A percentile compares a stretch with the other conserved stretches of the same genome.
phyloP scores from a whole-genome alignment of 345 rosid genomes.

The Gossypium bickii region DNA sequence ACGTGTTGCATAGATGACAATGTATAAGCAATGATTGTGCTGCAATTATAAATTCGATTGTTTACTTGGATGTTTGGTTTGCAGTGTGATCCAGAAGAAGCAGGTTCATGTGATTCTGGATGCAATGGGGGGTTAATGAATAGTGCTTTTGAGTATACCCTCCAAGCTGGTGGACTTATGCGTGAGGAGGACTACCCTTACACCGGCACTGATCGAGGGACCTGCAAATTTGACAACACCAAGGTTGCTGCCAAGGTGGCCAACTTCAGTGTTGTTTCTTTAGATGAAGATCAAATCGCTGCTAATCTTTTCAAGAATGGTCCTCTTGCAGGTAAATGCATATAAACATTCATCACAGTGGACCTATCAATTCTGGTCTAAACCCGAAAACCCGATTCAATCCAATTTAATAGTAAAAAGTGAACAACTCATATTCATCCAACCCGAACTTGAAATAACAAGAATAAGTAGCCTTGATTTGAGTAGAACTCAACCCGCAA shows the following conservation, averaged over 20 bases:
- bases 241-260: conserved; percentile 79
- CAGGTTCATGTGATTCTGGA: conserved; percentile 77
- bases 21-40: too few relatives aligned
- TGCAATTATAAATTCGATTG: neutral
- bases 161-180: conserved; percentile 90
- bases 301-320: conserved; percentile 91
- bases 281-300: conserved; percentile 86
- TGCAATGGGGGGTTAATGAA: conserved; percentile 94
- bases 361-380: too few relatives aligned
- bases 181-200: conserved; percentile 87
- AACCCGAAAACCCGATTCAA: too few relatives aligned
- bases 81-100: conserved; percentile 90
- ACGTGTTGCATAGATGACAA: too few relatives aligned
- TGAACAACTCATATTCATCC: too few relatives aligned
- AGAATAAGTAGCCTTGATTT: too few relatives aligned
- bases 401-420: too few relatives aligned
- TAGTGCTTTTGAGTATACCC: conserved; percentile 80
- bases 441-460: too few relatives aligned
- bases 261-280: conserved; percentile 82
- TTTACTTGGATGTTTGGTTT: conserved; percentile 7
- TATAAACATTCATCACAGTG: neutral
- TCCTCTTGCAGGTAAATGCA: conserved; percentile 72
- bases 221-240: conserved; percentile 76
- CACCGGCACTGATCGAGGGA: conserved; percentile 56
- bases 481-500: too few relatives aligned